phyloP scores from a whole-genome alignment of 108 stramenopile genomes.

The Nitzschia putrida region DNA sequence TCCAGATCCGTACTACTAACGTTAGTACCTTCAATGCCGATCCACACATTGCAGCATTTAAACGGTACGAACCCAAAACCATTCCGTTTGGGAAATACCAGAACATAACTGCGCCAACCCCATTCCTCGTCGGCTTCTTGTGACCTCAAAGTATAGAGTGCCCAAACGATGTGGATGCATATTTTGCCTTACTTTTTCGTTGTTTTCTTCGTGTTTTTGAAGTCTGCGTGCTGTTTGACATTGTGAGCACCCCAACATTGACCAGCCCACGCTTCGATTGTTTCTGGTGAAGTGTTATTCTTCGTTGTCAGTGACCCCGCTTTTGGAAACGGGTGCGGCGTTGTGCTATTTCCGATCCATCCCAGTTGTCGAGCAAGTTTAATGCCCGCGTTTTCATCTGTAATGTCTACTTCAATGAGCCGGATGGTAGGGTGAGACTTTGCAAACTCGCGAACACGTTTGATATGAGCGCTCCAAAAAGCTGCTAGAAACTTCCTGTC shows the following conservation, averaged over 20 bases:
- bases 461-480: slow-evolving; percentile 18
- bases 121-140: no score
- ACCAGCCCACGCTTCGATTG: neutral
- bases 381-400: slow-evolving; percentile 16
- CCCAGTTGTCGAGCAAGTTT: slow-evolving; percentile 17
- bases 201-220: neutral
- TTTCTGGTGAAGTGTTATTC: neutral
- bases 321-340: neutral
- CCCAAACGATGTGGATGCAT: neutral
- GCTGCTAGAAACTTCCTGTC: slow-evolving; percentile 5
- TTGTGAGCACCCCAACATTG: slow-evolving; percentile 24
- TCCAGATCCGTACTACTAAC: no score
- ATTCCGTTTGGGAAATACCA: neutral
- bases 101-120: neutral
- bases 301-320: neutral
- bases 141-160: no score
- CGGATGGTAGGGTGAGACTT: slow-evolving; percentile 18
- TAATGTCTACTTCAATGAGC: slow-evolving; percentile 32
- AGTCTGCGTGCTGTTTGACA: slow-evolving; percentile 16
- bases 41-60: no score
- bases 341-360: neutral
- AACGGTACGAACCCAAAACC: no score
- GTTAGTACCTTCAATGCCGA: no score
- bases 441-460: slow-evolving; percentile 17
- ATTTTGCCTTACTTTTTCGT: neutral